phyloP scores from a whole-genome alignment of 192 early-diverging fungal genomes.

The Backusella sp. region DNA sequence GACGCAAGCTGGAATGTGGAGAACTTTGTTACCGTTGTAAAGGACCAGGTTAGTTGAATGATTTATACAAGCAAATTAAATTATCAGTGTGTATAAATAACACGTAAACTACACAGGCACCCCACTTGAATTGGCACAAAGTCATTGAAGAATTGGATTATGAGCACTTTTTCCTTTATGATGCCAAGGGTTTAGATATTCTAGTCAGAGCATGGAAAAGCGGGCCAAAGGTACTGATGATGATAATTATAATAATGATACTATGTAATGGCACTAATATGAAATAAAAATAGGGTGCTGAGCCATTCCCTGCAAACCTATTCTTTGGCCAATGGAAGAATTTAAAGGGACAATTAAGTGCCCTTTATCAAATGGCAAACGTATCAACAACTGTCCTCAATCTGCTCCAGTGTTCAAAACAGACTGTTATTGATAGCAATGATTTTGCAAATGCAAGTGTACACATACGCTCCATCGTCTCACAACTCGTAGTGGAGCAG shows the following conservation, averaged over 20 bases:
- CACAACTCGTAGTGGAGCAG: slow-evolving; percentile 48
- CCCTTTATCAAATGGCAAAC: slow-evolving; percentile 61
- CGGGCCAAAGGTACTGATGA: slow-evolving; percentile 5
- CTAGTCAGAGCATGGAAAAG: slow-evolving; percentile 59
- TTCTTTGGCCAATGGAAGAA: slow-evolving; percentile 79
- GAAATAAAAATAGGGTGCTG: slow-evolving; percentile 43
- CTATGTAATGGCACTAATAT: neutral
- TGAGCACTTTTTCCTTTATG: slow-evolving; percentile 54
- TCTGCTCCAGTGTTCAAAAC: slow-evolving; percentile 45
- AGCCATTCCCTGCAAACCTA: slow-evolving; percentile 63
- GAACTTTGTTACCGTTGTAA: slow-evolving; percentile 50
- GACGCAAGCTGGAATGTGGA: slow-evolving; percentile 63
- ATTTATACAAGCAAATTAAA: neutral
- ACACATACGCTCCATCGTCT: slow-evolving; percentile 43
- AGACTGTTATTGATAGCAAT: slow-evolving; percentile 57
- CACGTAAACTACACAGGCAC: slow-evolving; percentile 40
- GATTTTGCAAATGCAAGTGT: slow-evolving; percentile 46
- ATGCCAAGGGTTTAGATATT: slow-evolving; percentile 59
- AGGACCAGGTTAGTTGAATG: slow-evolving; percentile 47
- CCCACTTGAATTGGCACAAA: slow-evolving; percentile 59
- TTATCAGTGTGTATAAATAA: neutral
- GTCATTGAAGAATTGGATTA: slow-evolving; percentile 65
- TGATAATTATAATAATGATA: neutral
- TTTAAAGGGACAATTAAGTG: slow-evolving; percentile 64
- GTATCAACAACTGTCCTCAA: slow-evolving; percentile 60